These are phyloP conservation scores for Salmacisia buchloeana DNA, from an alignment of 1,284 basidiomycete genomes.

Conservation along the genomic window DNA sequence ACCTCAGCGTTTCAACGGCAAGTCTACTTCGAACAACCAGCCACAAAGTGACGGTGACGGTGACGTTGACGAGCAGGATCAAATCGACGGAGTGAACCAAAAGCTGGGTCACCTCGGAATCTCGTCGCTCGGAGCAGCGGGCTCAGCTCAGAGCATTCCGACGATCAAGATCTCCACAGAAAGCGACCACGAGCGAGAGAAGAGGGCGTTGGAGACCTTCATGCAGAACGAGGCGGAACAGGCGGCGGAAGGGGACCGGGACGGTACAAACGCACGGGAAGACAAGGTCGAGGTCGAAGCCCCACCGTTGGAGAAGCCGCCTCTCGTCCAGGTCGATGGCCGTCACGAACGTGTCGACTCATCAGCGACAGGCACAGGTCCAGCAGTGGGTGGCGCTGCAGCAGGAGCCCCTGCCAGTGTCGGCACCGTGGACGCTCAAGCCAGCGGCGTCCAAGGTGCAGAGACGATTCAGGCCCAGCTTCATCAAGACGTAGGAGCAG, in stretches of 20 bases:
- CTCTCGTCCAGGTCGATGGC: conserved; percentile 39
- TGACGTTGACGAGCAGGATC: conserved; percentile 12
- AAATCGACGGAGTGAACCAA: conserved; percentile 2
- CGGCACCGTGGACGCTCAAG: conserved; percentile 1
- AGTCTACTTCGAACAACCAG: background rate
- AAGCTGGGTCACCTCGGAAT: conserved; percentile 24
- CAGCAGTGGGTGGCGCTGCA: conserved; percentile 2
- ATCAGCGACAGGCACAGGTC: background rate
- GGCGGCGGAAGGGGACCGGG: background rate
- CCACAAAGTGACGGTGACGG: background rate
- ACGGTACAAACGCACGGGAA: background rate
- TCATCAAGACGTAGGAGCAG: conserved; percentile 6
- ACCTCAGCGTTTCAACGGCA: background rate
- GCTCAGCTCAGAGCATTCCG: conserved; percentile 60
- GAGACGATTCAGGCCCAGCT: conserved; percentile 13
- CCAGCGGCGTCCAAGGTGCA: conserved; percentile 13
- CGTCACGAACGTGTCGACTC: conserved; percentile 34
- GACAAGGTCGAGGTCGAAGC: conserved; percentile 26
- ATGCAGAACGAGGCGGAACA: conserved; percentile 41
- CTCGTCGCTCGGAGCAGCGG: conserved; percentile 24
- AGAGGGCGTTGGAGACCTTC: conserved; percentile 48
- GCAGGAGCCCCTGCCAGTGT: background rate
- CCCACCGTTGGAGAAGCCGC: conserved; percentile 52
- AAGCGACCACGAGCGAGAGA: conserved; percentile 60
- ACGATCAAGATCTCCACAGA: conserved; percentile 84